phyloP scores from a whole-genome alignment of 1,139 yeast species.

The Zygosaccharomyces pseudobailii region DNA sequence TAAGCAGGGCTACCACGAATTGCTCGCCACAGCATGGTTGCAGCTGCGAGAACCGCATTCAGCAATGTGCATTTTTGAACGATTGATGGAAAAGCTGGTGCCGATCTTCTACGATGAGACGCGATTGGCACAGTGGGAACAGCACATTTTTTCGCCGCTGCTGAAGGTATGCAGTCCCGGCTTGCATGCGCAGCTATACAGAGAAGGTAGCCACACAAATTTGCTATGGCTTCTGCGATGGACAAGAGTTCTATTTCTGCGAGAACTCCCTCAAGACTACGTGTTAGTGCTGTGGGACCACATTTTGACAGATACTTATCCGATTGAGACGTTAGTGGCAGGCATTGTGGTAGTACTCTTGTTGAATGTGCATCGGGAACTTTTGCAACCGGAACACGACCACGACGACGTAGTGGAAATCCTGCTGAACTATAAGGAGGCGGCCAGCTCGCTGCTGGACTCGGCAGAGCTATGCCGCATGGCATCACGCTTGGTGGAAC shows the following conservation, averaged over 20 bases:
- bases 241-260: slow-evolving; percentile 50
- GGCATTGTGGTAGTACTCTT: slow-evolving; percentile 49
- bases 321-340: slow-evolving; percentile 42
- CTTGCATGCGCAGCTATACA: slow-evolving; percentile 35
- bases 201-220: slow-evolving; percentile 46
- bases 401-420: slow-evolving; percentile 58
- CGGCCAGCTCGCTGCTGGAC: slow-evolving; percentile 14
- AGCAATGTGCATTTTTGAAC: slow-evolving; percentile 31
- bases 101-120: slow-evolving; percentile 33
- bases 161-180: slow-evolving; percentile 42
- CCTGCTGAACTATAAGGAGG: slow-evolving; percentile 54
- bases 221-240: slow-evolving; percentile 67
- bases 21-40: slow-evolving; percentile 55
- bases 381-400: slow-evolving; percentile 45
- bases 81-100: slow-evolving; percentile 32
- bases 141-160: slow-evolving; percentile 41
- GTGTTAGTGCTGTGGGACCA: slow-evolving; percentile 56
- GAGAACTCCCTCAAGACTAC: slow-evolving; percentile 53
- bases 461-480: slow-evolving; percentile 24
- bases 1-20: slow-evolving; percentile 69
- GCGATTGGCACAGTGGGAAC: slow-evolving; percentile 34
- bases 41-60: slow-evolving; percentile 37
- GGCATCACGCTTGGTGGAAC: slow-evolving; percentile 25
- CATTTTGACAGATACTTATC: slow-evolving; percentile 36
- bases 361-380: slow-evolving; percentile 44